These are phyloP conservation scores for Candida adriatica DNA, from an alignment of 805 yeast species.

Conservation along the genomic window DNA sequence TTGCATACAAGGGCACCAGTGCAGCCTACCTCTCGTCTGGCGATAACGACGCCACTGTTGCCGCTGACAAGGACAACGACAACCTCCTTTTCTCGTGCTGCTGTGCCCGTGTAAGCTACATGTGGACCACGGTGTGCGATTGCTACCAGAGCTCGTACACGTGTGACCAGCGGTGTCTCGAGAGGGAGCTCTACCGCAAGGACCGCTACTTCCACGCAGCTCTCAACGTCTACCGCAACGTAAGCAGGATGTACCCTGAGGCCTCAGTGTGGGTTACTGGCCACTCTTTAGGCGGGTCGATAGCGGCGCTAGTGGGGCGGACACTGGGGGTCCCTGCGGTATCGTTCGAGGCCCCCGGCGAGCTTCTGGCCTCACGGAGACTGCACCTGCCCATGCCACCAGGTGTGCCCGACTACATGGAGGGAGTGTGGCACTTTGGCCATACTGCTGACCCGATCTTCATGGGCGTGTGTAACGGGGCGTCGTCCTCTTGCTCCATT, in stretches of 20 bases:
- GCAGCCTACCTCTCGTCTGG: conserved; percentile 77
- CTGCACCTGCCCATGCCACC: conserved; percentile 92
- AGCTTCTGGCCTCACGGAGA: conserved; percentile 71
- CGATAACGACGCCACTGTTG: conserved; percentile 76
- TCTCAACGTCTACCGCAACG: conserved; percentile 69
- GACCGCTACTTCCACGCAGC: conserved; percentile 82
- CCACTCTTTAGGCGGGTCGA: conserved; percentile 89
- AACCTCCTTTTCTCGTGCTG: conserved; percentile 90
- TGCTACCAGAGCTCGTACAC: conserved; percentile 80
- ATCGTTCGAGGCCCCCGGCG: conserved; percentile 92
- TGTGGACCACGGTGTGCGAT: conserved; percentile 95
- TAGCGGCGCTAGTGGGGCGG: conserved; percentile 74
- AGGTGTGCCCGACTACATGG: conserved; percentile 69
- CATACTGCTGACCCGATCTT: conserved; percentile 96
- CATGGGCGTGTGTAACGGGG: conserved; percentile 96
- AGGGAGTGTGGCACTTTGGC: conserved; percentile 91
- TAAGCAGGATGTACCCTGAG: conserved; percentile 56
- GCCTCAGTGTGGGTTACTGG: conserved; percentile 88
- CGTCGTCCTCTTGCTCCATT: conserved; percentile 77
- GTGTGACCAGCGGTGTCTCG: conserved; percentile 84
- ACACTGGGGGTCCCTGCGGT: conserved; percentile 89
- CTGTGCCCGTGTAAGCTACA: conserved; percentile 84
- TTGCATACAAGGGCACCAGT: conserved; percentile 86
- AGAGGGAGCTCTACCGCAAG: conserved; percentile 60
- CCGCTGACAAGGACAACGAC: conserved; percentile 78